Evolutionary conservation across 2,329 filamentous ascomycete species (phyloP).

Genomic region (Colletotrichum acutatum): DNA sequence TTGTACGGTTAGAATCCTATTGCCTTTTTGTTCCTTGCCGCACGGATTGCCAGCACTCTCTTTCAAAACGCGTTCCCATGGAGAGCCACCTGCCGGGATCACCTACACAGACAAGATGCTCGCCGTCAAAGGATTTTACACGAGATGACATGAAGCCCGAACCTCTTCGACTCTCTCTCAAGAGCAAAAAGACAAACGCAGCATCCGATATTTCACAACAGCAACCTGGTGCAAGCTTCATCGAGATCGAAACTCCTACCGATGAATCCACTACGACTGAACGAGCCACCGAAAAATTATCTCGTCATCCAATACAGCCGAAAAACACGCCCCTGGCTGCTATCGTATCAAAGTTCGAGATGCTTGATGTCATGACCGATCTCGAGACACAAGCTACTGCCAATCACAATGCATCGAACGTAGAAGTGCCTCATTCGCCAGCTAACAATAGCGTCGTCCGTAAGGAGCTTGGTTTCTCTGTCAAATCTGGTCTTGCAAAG

Average conservation of each 20-base stretch:
- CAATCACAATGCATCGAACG: not conserved
- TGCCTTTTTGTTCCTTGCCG: not conserved
- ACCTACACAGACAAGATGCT: not conserved
- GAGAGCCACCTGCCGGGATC: slow-evolving; percentile 16
- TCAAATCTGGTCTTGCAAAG: not conserved
- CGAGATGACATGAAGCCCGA: not conserved
- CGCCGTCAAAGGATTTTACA: not conserved
- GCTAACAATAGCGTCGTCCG: not conserved
- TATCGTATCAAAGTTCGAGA: slow-evolving; percentile 27
- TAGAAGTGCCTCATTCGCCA: not conserved
- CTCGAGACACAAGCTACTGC: not conserved
- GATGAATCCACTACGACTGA: not conserved
- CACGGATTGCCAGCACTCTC: not conserved
- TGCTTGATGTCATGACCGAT: slow-evolving; percentile 8
- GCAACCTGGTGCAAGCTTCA: not conserved
- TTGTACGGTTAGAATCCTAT: not conserved
- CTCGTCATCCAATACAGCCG: not conserved
- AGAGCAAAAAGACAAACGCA: not conserved
- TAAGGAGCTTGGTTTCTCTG: not conserved
- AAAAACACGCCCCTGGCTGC: not conserved
- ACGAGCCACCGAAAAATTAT: not conserved
- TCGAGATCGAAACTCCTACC: not conserved
- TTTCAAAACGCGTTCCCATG: not conserved
- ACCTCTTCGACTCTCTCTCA: slow-evolving; percentile 7
- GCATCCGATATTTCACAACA: not conserved